Conservation (phyloP, 495 filamentous ascomycete species). For the Tuber indicum region DNA sequence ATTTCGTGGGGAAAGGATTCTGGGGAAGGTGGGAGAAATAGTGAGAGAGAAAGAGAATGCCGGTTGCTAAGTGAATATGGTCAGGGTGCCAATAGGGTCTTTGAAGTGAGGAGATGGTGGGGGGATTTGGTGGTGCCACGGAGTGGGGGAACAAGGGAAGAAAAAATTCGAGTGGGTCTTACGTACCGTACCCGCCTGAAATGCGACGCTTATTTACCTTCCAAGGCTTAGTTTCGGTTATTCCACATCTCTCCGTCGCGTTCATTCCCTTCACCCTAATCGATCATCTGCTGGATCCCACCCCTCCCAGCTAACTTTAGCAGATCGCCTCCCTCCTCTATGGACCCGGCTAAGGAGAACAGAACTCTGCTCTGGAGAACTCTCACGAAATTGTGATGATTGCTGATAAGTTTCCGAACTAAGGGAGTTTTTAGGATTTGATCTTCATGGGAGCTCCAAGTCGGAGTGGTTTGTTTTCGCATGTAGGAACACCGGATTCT, state of each 20-base stretch:
- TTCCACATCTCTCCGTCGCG: background rate
- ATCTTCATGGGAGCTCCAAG: background rate
- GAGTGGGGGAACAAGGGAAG: background rate
- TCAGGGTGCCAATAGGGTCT: background rate
- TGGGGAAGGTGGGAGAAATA: background rate
- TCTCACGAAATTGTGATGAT: background rate
- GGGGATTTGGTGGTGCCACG: background rate
- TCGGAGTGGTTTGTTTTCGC: background rate
- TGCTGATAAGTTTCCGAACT: background rate
- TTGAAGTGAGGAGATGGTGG: background rate
- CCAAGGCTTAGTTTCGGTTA: background rate
- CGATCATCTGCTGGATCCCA: background rate
- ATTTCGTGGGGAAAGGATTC: background rate
- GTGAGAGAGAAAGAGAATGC: background rate
- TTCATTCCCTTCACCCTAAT: background rate
- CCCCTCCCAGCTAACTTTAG: background rate
- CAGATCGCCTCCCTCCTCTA: background rate
- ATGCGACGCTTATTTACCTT: background rate
- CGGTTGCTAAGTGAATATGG: background rate
- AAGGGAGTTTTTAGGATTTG: background rate
- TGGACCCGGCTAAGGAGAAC: conserved; percentile 10
- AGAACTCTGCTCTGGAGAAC: background rate
- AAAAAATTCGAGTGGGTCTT: background rate
- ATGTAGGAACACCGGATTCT: background rate
- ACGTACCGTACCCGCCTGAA: background rate